Evolutionary conservation across 2,329 filamentous ascomycete species (phyloP), one percentile per base, ranked within the genome.

Genomic region (Xylariaceae sp.): DNA sequence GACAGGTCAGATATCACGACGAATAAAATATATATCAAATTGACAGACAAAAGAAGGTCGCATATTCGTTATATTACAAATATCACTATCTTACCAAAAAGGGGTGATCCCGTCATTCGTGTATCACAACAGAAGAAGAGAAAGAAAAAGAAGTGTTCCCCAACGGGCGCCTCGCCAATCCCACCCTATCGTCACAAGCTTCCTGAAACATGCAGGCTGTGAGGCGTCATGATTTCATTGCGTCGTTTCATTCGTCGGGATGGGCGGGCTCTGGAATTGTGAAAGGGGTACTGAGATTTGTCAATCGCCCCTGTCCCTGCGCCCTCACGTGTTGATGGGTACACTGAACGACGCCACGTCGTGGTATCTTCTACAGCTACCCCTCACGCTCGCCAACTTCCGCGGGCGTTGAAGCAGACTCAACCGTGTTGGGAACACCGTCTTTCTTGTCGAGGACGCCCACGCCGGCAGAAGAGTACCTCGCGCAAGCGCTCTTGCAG

Each of bases 401-500:
- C 26, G 8, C 8, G 26, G 26, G 26, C 26, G 8, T 26, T 8
- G 26, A 8, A 26, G 26, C 26, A 8, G 26, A 26, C 26, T 26
- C n/a, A 8, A 26, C 26, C 26, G 8, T 5, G 26, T 8, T 8
- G 26, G 26, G 5, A 8, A 26, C 4, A 26, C 26, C 15, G 22
- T 26, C 47, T n/a, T 29, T 40, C 49, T 54, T 54, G 22, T 16
- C 12, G 13, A 30, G 2, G 9, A 51, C 19, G 5, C 36, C 47
- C 3, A 19, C 5, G 10, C 30, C 30, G 15, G 48, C 8, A 3
- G n/a, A 19, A 2, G 34, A 8, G 39, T 45, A 51, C 4, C 21
- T 5, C n/a, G 44, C 43, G 16, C 54, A 59, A 2, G 21, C 32
- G 5, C 34, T 10, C 47, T 51, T 21, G 45, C 56, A 58, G 15